Conservation (phyloP, 371 early-diverging fungal species). For the Mortierella sp. region DNA sequence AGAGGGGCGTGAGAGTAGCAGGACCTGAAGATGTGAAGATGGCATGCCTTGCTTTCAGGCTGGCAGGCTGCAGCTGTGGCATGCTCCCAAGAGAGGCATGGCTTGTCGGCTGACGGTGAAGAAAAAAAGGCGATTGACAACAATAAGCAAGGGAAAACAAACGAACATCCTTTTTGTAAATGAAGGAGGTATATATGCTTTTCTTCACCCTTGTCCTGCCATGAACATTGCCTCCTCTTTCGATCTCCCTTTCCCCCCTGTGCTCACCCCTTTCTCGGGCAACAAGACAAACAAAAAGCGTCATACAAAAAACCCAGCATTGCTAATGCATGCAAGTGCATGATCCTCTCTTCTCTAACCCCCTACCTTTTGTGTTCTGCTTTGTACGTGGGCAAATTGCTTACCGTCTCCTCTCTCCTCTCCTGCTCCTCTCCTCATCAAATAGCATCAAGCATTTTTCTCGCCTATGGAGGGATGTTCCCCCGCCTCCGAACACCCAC, state of each 20-base stretch:
- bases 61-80: not conserved
- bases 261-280: not conserved
- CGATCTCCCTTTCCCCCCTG: not conserved
- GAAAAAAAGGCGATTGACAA: not conserved
- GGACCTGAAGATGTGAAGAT: too few relatives aligned
- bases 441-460: slow-evolving; percentile 51
- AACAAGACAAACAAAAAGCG: not conserved
- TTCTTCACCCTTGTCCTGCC: not conserved
- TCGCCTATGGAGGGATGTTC: slow-evolving; percentile 50
- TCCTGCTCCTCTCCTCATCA: too few relatives aligned
- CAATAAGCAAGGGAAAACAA: not conserved
- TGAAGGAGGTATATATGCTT: not conserved
- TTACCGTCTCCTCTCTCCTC: too few relatives aligned
- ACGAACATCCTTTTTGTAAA: not conserved
- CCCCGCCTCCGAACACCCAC: slow-evolving; percentile 42
- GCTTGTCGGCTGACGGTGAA: not conserved
- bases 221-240: not conserved
- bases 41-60: too few relatives aligned
- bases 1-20: not conserved
- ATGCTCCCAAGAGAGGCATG: not conserved
- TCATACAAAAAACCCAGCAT: not conserved
- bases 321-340: slow-evolving; percentile 8
- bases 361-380: not conserved
- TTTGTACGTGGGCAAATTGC: slow-evolving; percentile 10
- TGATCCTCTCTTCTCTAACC: not conserved